Conservation (phyloP, 805 yeast species). For the Candida palmyrensis region DNA sequence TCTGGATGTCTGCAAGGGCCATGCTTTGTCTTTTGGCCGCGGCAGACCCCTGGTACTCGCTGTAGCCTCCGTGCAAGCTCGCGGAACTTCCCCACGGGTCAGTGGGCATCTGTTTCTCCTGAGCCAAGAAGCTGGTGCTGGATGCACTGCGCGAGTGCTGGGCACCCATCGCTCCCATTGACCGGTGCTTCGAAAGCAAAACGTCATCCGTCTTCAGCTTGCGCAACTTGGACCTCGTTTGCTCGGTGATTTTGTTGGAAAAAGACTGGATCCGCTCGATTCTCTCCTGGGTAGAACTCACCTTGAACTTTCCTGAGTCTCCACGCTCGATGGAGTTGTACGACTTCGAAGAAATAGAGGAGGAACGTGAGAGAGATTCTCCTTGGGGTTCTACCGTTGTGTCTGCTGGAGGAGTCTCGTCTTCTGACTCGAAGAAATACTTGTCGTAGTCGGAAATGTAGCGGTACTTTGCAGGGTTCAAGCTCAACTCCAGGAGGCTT, state of each 20-base stretch:
- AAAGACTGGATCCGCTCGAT: slow-evolving; percentile 6
- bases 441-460: slow-evolving; percentile 24
- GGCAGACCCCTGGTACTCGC: too few species aligned
- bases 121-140: not conserved
- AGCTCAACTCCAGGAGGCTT: slow-evolving; percentile 3
- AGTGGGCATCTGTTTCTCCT: not conserved
- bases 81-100: not conserved
- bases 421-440: slow-evolving; percentile 17
- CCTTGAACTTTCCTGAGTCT: slow-evolving; percentile 20
- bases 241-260: not conserved
- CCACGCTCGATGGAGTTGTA: slow-evolving; percentile 29
- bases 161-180: too few species aligned
- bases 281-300: slow-evolving; percentile 11
- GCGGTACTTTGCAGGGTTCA: slow-evolving; percentile 8
- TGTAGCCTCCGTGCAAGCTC: not conserved
- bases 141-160: not conserved
- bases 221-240: not conserved
- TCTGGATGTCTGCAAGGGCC: not conserved
- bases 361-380: slow-evolving; percentile 3
- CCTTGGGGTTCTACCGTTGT: not conserved
- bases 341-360: slow-evolving; percentile 14
- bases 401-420: slow-evolving; percentile 4
- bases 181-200: too few species aligned
- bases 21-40: not conserved
- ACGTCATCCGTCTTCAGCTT: too few species aligned